Evolutionary conservation across 2,329 filamentous ascomycete species (phyloP).

Genomic region (Huntiella moniliformis): DNA sequence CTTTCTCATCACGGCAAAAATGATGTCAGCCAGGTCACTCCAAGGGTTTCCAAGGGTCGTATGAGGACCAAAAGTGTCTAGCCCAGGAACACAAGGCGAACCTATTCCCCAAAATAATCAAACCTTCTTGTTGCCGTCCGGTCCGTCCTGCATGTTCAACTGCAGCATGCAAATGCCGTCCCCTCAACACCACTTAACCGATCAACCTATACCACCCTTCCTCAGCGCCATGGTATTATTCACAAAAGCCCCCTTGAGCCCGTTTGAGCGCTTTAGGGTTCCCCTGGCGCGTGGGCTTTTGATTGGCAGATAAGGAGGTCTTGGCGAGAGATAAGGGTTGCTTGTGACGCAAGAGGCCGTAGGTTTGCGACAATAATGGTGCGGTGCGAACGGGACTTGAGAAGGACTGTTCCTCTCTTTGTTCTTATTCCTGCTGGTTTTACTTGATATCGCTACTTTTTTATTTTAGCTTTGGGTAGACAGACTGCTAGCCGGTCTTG

Average conservation of each 20-base stretch:
- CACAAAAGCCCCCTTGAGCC: neutral
- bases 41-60: too few species aligned
- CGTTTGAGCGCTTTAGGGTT: too few species aligned
- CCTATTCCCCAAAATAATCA: too few species aligned
- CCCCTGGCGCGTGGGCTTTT: neutral
- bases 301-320: conserved; percentile 7
- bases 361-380: neutral
- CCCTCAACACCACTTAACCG: too few species aligned
- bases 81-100: too few species aligned
- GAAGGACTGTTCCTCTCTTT: neutral
- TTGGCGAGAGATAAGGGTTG: neutral
- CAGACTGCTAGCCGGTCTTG: neutral
- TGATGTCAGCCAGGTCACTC: too few species aligned
- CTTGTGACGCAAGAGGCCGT: neutral
- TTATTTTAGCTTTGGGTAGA: neutral
- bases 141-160: too few species aligned
- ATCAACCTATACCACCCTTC: too few species aligned
- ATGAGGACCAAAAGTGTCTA: too few species aligned
- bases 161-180: too few species aligned
- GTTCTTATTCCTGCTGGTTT: neutral
- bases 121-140: too few species aligned
- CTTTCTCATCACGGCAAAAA: too few species aligned
- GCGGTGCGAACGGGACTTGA: neutral
- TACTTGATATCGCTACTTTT: neutral
- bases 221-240: neutral